These are phyloP conservation scores for Podospora bellae-mahoneyi DNA, from an alignment of 495 filamentous ascomycete species.

Conservation along the genomic window DNA sequence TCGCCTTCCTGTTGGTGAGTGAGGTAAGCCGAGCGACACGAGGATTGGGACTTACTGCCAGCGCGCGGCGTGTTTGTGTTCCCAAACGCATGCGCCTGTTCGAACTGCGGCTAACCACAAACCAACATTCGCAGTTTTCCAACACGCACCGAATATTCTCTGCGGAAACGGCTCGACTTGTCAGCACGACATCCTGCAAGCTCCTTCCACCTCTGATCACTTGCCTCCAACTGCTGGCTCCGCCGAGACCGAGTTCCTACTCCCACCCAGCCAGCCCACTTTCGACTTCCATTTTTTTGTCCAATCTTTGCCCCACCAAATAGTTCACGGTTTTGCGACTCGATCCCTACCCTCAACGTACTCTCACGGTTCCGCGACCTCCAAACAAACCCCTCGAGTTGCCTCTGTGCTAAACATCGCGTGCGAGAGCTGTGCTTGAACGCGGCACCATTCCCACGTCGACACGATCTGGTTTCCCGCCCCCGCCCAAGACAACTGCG, in stretches of 20 bases:
- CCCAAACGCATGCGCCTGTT: neutral
- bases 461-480: neutral
- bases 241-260: neutral
- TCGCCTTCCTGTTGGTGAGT: neutral
- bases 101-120: constrained; percentile 7
- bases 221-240: too few relatives aligned
- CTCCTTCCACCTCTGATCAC: neutral
- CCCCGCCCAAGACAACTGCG: neutral
- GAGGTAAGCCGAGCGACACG: neutral
- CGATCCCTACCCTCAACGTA: neutral
- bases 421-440: neutral
- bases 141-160: constrained; percentile 1
- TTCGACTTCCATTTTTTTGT: neutral
- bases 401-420: neutral
- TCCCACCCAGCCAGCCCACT: neutral
- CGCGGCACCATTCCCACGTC: neutral
- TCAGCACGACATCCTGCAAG: neutral
- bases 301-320: constrained; percentile 3
- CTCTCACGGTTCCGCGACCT: neutral
- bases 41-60: neutral
- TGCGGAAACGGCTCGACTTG: neutral
- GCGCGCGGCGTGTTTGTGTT: neutral
- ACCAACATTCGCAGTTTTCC: constrained; percentile 2
- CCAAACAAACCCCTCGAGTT: neutral
- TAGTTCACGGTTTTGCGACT: neutral